Percentiles rank a stretch among this genome's conserved stretches.
phyloP scores from a whole-genome alignment of 2,329 filamentous ascomycete species.

The Botrytis elliptica region DNA sequence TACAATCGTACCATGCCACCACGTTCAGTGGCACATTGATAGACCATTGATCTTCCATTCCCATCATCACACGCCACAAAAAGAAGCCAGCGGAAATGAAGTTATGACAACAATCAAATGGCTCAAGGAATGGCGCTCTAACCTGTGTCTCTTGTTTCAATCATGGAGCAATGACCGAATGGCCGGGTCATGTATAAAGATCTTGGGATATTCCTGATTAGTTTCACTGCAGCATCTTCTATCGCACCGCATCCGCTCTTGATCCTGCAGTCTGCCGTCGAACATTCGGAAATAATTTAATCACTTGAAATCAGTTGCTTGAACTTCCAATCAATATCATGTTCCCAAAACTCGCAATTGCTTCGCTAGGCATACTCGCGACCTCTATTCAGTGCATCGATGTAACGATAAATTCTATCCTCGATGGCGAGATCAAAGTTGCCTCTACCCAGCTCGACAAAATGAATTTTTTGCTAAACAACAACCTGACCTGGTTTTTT shows the following conservation, averaged over 20 bases:
- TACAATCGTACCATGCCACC: not conserved
- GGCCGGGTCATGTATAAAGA: not conserved
- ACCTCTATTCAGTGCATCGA: slow-evolving; percentile 40
- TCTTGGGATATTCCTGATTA: not conserved
- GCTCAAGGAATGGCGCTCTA: not conserved
- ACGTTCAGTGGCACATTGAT: not conserved
- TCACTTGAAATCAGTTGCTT: not conserved
- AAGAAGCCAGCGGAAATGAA: not conserved
- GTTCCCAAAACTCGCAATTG: not conserved
- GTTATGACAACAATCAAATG: not conserved
- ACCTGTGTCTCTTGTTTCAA: not conserved
- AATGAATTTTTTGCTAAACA: slow-evolving; percentile 42
- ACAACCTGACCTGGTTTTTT: slow-evolving; percentile 47
- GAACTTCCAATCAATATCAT: not conserved
- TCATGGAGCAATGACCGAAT: not conserved
- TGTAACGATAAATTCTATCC: slow-evolving; percentile 42
- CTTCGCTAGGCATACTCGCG: not conserved
- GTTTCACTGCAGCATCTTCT: slow-evolving; percentile 11
- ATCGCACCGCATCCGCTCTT: not conserved
- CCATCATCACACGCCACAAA: not conserved
- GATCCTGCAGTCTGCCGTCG: slow-evolving; percentile 10
- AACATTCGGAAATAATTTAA: not conserved
- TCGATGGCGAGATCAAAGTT: slow-evolving; percentile 42
- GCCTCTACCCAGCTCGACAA: slow-evolving; percentile 49
- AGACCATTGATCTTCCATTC: not conserved